Evolutionary conservation across 192 early-diverging fungal species (phyloP).

Genomic region (Umbelopsis isabellina): DNA sequence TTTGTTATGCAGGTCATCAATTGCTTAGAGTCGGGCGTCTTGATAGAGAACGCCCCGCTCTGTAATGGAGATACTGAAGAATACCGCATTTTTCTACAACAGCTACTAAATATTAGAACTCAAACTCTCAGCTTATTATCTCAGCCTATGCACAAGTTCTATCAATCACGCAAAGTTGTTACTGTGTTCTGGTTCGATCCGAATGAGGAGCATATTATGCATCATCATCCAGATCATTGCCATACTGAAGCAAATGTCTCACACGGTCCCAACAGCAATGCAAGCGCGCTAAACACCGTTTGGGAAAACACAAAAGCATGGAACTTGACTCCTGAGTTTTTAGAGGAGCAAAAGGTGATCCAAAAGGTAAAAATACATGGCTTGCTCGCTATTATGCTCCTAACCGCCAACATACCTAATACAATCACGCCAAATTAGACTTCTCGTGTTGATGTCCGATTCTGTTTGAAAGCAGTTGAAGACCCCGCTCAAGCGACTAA

Average conservation of each 20-base stretch:
- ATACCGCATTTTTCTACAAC: slow-evolving; percentile 67
- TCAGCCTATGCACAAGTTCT: slow-evolving; percentile 65
- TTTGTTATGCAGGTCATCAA: slow-evolving; percentile 52
- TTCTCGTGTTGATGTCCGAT: slow-evolving; percentile 40
- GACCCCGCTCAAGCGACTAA: slow-evolving; percentile 38
- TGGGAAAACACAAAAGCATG: slow-evolving; percentile 42
- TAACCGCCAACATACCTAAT: background rate
- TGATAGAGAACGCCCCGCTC: slow-evolving; percentile 71
- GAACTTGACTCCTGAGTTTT: slow-evolving; percentile 25
- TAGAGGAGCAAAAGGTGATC: slow-evolving; percentile 44
- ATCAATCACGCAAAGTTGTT: slow-evolving; percentile 67
- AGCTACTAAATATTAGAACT: slow-evolving; percentile 61
- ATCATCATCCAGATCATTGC: slow-evolving; percentile 50
- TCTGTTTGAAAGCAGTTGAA: slow-evolving; percentile 42
- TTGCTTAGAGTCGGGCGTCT: slow-evolving; percentile 64
- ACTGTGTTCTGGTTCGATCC: slow-evolving; percentile 64
- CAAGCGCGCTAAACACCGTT: slow-evolving; percentile 44
- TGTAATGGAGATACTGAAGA: slow-evolving; percentile 83
- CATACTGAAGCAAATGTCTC: slow-evolving; percentile 23
- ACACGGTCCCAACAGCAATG: slow-evolving; percentile 30
- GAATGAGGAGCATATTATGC: slow-evolving; percentile 60
- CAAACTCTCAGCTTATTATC: slow-evolving; percentile 61
- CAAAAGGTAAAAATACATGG: slow-evolving; percentile 32
- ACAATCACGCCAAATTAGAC: slow-evolving; percentile 24
- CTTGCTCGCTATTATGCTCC: background rate